These are phyloP conservation scores for Echeveria elegans DNA, from an alignment of 164 flowering plant genomes.

Conservation along the genomic window DNA sequence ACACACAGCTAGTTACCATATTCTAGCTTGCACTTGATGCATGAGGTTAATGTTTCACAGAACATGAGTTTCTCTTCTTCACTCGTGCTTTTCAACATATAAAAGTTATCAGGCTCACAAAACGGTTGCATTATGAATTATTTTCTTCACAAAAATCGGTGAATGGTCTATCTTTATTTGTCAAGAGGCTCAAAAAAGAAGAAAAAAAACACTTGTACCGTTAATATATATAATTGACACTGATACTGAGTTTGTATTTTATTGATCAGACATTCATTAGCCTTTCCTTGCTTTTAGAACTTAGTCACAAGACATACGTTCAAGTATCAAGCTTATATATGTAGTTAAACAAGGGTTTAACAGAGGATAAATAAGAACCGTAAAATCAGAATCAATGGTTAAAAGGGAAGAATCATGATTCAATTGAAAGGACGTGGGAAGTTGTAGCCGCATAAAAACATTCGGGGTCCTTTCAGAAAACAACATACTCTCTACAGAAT, in stretches of 20 bases:
- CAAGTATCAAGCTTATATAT: not conserved
- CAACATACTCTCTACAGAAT: conserved; percentile 16
- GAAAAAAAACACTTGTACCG: not conserved
- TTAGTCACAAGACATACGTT: not conserved
- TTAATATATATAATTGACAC: not conserved
- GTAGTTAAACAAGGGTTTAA: not conserved
- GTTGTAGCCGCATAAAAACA: conserved; percentile 15
- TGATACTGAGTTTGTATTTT: not conserved
- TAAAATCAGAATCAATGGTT: conserved; percentile 10
- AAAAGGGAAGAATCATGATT: conserved; percentile 18
- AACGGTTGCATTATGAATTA: not conserved
- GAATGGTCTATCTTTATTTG: not conserved
- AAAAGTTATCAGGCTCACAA: not conserved
- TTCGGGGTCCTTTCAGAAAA: conserved; percentile 9
- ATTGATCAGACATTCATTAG: not conserved
- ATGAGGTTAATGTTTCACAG: not conserved
- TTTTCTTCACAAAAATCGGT: not conserved
- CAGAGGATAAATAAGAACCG: not conserved
- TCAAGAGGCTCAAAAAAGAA: not conserved
- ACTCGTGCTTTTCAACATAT: not conserved
- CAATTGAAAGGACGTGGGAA: conserved; percentile 21
- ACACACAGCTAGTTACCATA: not conserved
- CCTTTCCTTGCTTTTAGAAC: not conserved
- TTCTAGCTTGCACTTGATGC: not conserved
- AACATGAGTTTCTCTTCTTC: not conserved